Evolutionary conservation across 805 yeast genomes (phyloP), one percentile per base, ranked within the genome.

Genomic region (Sungouiella thailandica): DNA sequence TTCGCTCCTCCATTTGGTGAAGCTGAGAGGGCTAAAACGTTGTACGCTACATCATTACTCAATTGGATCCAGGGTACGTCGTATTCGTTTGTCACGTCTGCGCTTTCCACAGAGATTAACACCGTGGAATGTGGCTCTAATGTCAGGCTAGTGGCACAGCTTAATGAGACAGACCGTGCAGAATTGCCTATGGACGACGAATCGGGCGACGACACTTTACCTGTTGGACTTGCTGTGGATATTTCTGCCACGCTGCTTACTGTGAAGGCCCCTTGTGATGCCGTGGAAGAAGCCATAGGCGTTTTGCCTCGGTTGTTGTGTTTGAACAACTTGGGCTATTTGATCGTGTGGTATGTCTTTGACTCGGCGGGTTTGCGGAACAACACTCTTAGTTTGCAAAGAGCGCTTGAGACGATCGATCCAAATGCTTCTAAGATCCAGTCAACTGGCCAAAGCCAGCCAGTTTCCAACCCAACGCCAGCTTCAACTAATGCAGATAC

Each of bases 141-240:
- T 1, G 23, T 44, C 3, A 29, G 38, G 11, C 27, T 49, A 2
- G 48, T 80, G 1, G 60, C 60, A 19, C 79, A 79, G 7, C 55
- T 72, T 3, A 83, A 82, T 45, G 96, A 88, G 49, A 65, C 79
- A 4, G 77, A 76, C 46, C 68, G 83, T 31, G 95, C 95, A 0
- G 70, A 76, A 17, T 62, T 86, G 41, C 95, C 96, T 1, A 62
- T 85, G 45, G 76, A 75, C 49, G 80, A 76, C 7, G 79, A 67
- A 2, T 62, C 80, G 1, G 80, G 73, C 29, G 80, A 72, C 32
- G 95, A 86, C 47, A 72, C 83, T 10, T 71, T 82, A 6, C 78
- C 90, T 0, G 61, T 83, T 15, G 96, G 96, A 4, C 43, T 83
- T 8, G 76, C 76, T 1, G 30, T 85, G 5, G 95, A 86, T 51